These are phyloP conservation scores for Podospora pseudocomata DNA, from an alignment of 495 filamentous ascomycete genomes.

Conservation along the genomic window DNA sequence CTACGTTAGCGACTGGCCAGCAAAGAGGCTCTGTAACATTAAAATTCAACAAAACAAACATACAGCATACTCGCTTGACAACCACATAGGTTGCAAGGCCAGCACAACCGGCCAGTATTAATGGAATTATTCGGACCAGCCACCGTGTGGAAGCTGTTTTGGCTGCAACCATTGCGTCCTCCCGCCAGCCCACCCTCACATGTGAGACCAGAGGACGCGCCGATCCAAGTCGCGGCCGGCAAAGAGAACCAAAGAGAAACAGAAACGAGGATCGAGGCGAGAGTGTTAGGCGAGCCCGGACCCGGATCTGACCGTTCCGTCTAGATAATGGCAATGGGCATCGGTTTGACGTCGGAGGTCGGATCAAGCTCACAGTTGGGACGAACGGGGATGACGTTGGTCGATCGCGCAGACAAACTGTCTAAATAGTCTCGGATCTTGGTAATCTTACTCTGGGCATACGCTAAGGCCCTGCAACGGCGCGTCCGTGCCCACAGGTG, in stretches of 20 bases:
- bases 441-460: background rate
- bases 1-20: background rate
- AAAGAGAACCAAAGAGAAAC: background rate
- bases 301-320: background rate
- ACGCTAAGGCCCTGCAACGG: background rate
- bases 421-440: background rate
- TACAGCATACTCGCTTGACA: constrained; percentile 44
- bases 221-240: constrained; percentile 7
- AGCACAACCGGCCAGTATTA: constrained; percentile 37
- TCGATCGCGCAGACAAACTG: background rate
- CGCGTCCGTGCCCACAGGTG: background rate
- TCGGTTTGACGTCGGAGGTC: background rate
- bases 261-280: background rate
- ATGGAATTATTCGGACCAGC: constrained; percentile 41
- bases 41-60: constrained; percentile 6
- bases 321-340: background rate
- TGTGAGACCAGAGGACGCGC: background rate
- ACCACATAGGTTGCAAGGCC: constrained; percentile 41
- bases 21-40: background rate
- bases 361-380: background rate
- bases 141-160: constrained; percentile 41
- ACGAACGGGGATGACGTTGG: background rate
- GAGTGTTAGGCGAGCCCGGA: background rate
- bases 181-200: background rate
- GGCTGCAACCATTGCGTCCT: constrained; percentile 29